Evolutionary conservation across 345 rosid genomes (phyloP).

Genomic region (Diplotaxis tenuifolia): DNA sequence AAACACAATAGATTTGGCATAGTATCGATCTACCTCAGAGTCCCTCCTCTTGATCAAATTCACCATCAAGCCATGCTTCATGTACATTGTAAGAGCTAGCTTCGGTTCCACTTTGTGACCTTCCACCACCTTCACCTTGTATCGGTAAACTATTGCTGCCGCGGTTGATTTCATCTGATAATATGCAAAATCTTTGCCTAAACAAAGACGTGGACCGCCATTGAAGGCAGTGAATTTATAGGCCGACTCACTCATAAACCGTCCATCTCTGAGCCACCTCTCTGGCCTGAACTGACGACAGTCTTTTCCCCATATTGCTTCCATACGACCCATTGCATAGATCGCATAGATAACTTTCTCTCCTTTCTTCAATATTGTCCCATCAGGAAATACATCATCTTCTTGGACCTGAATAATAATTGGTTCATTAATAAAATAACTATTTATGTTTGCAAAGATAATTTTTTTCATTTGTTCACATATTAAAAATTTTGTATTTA

Average conservation of each 20-base stretch:
- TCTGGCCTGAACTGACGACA: conserved; percentile 81
- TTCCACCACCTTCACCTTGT: conserved; percentile 53
- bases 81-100: conserved; percentile 90
- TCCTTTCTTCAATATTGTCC: conserved; percentile 76
- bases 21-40: conserved; percentile 19
- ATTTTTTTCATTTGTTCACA: no score
- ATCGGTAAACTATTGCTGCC: conserved; percentile 69
- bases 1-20: conserved; percentile 16
- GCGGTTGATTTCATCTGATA: conserved; percentile 84
- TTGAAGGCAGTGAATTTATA: conserved; percentile 91
- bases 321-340: conserved; percentile 94
- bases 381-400: conserved; percentile 85
- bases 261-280: conserved; percentile 82
- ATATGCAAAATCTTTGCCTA: conserved; percentile 93
- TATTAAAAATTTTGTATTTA: no score
- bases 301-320: conserved; percentile 88
- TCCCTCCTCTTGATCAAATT: conserved; percentile 25
- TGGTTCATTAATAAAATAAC: no score
- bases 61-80: conserved; percentile 58
- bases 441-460: no score
- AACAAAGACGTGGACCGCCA: conserved; percentile 87
- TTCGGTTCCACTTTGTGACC: conserved; percentile 56
- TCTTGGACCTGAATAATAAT: conserved; percentile 54
- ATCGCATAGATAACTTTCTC: conserved; percentile 85
- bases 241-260: conserved; percentile 81